These are phyloP conservation scores for Tylopilus subfusipes DNA, from an alignment of 768 basidiomycete species.

Conservation along the genomic window DNA sequence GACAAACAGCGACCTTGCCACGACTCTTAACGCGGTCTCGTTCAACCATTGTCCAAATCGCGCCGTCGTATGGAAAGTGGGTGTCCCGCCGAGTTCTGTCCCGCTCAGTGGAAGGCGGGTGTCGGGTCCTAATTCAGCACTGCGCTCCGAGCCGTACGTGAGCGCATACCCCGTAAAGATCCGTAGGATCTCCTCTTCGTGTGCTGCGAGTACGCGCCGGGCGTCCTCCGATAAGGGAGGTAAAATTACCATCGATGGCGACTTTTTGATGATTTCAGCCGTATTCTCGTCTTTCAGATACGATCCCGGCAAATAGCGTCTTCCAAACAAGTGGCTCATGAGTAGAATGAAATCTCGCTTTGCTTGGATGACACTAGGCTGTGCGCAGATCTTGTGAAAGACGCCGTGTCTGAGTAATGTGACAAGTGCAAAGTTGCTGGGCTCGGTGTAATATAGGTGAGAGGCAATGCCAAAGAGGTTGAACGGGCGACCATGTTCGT, in stretches of 20 bases:
- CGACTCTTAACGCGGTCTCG: slow-evolving; percentile 35
- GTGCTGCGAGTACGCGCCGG: slow-evolving; percentile 39
- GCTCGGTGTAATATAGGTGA: slow-evolving; percentile 63
- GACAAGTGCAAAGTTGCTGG: slow-evolving; percentile 65
- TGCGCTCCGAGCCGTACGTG: slow-evolving; percentile 43
- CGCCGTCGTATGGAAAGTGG: slow-evolving; percentile 4
- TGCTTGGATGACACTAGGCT: slow-evolving; percentile 37
- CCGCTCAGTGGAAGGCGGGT: slow-evolving; percentile 48
- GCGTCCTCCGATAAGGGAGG: slow-evolving; percentile 45
- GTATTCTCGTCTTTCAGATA: slow-evolving; percentile 39
- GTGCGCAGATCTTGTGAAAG: slow-evolving; percentile 53
- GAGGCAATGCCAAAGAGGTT: slow-evolving; percentile 53
- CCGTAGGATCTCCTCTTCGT: slow-evolving; percentile 47
- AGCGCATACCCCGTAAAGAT: slow-evolving; percentile 57
- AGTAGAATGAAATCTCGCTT: slow-evolving; percentile 50
- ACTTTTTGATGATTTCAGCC: slow-evolving; percentile 37
- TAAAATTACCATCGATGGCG: slow-evolving; percentile 56
- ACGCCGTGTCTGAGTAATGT: slow-evolving; percentile 54
- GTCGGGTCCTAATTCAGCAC: slow-evolving; percentile 40
- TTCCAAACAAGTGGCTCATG: slow-evolving; percentile 64
- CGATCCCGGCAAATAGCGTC: slow-evolving; percentile 48
- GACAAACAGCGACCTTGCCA: slow-evolving; percentile 58
- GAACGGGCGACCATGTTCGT: slow-evolving; percentile 51
- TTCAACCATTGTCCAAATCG: slow-evolving; percentile 38
- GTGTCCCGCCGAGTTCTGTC: slow-evolving; percentile 18